Conservation (phyloP, 805 yeast species). For the Clavispora fructus region DNA sequence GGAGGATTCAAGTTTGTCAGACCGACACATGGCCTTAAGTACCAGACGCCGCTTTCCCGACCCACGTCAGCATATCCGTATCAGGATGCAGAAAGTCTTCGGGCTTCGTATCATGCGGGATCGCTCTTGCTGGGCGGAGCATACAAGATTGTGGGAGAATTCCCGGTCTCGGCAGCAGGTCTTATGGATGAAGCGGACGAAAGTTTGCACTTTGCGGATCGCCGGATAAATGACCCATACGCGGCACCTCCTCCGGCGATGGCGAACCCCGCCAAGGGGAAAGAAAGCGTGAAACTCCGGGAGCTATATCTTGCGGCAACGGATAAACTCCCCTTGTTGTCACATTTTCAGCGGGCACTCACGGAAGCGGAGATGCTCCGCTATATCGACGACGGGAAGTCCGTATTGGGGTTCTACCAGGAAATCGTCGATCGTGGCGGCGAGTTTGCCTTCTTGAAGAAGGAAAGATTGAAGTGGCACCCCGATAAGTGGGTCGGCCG, state of each 20-base stretch:
- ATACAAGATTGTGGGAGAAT: slow-evolving; percentile 27
- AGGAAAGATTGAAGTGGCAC: slow-evolving; percentile 63
- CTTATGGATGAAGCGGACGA: slow-evolving; percentile 29
- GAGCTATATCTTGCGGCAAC: slow-evolving; percentile 13
- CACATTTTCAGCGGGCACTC: slow-evolving; percentile 8
- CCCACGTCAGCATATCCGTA: slow-evolving; percentile 7
- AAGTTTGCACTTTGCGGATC: slow-evolving; percentile 33
- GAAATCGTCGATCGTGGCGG: slow-evolving; percentile 11
- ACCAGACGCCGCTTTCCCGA: slow-evolving; percentile 13
- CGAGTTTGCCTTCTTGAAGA: slow-evolving; percentile 25
- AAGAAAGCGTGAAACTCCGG: slow-evolving; percentile 4
- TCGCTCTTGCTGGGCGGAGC: slow-evolving; percentile 6
- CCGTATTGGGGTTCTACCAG: slow-evolving; percentile 24
- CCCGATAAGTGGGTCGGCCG: slow-evolving; percentile 55
- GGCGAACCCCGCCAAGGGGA: neutral
- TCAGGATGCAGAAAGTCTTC: slow-evolving; percentile 3
- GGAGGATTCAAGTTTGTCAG: slow-evolving; percentile 43
- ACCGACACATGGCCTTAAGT: slow-evolving; percentile 13
- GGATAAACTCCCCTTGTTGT: slow-evolving; percentile 10
- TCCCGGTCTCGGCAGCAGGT: slow-evolving; percentile 28
- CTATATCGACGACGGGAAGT: slow-evolving; percentile 17
- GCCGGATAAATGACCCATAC: slow-evolving; percentile 32
- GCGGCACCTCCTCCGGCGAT: slow-evolving; percentile 4
- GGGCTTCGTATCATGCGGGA: slow-evolving; percentile 22
- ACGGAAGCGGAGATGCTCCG: slow-evolving; percentile 7